Evolutionary conservation across 73 alveolate genomes (phyloP).

Genomic region (Diophrys sp.): DNA sequence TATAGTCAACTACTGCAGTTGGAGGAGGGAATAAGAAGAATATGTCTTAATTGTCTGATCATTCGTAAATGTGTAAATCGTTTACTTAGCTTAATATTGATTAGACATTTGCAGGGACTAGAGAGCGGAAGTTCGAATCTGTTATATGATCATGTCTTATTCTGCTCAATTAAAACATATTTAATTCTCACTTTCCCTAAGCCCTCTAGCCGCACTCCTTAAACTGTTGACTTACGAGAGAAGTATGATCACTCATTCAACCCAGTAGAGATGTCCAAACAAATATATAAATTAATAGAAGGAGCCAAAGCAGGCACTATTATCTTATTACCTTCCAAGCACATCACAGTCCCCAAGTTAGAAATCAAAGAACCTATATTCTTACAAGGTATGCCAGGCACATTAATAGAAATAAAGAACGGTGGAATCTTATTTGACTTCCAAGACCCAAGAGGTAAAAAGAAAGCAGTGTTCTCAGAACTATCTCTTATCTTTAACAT

Average conservation of each 20-base stretch:
- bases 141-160: too few species aligned
- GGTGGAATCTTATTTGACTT: conserved; percentile 56
- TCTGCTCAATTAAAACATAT: too few species aligned
- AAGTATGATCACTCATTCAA: too few species aligned
- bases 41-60: background rate
- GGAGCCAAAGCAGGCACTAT: conserved; percentile 37
- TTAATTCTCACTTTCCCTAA: too few species aligned
- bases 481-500: conserved; percentile 33
- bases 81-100: background rate
- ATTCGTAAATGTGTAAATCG: background rate
- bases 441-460: conserved; percentile 18
- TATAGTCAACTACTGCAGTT: background rate
- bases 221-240: background rate
- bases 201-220: too few species aligned
- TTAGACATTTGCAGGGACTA: background rate
- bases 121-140: too few species aligned
- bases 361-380: conserved; percentile 42
- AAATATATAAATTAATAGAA: background rate
- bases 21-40: background rate
- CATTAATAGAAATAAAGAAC: conserved; percentile 40
- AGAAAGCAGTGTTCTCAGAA: conserved; percentile 26
- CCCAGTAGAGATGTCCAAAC: background rate
- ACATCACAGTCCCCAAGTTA: conserved; percentile 41
- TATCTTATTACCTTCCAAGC: conserved; percentile 38
- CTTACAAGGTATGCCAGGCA: conserved; percentile 52